Evolutionary conservation across 441 rosid species (phyloP).

Genomic region (Syzygium syzygioides): DNA sequence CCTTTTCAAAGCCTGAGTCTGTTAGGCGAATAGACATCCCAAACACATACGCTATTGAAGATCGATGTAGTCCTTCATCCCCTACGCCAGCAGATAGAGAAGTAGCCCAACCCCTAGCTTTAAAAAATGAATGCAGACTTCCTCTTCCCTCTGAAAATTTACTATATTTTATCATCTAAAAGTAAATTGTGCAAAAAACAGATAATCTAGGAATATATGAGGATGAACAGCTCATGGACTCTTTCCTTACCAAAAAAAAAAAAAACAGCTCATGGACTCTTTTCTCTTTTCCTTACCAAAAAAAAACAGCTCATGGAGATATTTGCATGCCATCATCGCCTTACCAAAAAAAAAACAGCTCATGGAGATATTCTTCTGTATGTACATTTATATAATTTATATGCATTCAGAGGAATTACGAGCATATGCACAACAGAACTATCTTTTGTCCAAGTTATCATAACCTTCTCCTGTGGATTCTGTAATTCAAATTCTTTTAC

Average conservation of each 20-base stretch:
- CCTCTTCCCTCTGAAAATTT: constrained; percentile 91
- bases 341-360: not conserved
- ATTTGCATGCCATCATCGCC: too few species aligned
- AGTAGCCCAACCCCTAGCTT: constrained; percentile 83
- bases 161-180: not conserved
- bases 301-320: not conserved
- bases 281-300: too few species aligned
- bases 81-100: constrained; percentile 93
- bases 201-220: not conserved
- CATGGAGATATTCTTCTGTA: not conserved
- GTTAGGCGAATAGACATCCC: constrained; percentile 85
- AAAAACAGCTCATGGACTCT: not conserved
- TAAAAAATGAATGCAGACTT: constrained; percentile 80
- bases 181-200: not conserved
- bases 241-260: not conserved
- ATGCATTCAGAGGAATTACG: not conserved
- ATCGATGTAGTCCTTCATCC: constrained; percentile 84
- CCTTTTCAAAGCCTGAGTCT: constrained; percentile 92
- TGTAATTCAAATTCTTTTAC: not conserved
- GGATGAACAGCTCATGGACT: not conserved
- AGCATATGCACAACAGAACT: not conserved
- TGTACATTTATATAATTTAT: not conserved
- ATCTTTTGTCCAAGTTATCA: not conserved
- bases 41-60: constrained; percentile 85
- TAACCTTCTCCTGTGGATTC: not conserved